Percentiles rank a stretch among this genome's conserved stretches.
Evolutionary conservation across 352 stramenopile species (phyloP).

Genomic region (Pythium phragmitis): DNA sequence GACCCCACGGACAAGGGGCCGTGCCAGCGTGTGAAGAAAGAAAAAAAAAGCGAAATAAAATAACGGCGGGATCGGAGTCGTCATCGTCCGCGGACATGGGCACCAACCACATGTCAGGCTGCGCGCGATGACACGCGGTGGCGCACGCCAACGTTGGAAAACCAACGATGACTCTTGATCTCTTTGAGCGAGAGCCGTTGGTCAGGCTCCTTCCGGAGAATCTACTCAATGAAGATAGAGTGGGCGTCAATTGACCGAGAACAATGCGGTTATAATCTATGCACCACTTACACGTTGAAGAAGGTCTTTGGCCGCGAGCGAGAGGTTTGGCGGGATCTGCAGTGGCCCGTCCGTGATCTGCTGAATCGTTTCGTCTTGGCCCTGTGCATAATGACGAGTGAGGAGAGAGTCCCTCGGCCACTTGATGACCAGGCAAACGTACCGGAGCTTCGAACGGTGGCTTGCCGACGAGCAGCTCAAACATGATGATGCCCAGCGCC

Average conservation of each 20-base stretch:
- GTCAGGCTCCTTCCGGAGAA: constrained; percentile 69
- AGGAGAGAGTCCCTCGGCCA: neutral
- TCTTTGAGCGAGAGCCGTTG: constrained; percentile 59
- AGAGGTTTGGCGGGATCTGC: constrained; percentile 66
- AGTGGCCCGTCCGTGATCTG: constrained; percentile 90
- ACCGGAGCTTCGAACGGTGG: constrained; percentile 97
- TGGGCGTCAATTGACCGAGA: neutral
- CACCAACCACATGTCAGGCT: neutral
- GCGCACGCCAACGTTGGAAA: constrained; percentile 52
- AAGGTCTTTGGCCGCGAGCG: constrained; percentile 67
- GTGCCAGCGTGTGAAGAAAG: neutral
- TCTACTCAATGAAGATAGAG: constrained; percentile 32
- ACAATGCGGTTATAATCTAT: neutral
- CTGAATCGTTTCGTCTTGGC: constrained; percentile 94
- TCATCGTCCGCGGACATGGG: neutral
- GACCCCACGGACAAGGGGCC: neutral
- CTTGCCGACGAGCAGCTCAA: constrained; percentile 96
- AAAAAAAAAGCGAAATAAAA: constrained; percentile 3
- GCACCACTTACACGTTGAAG: constrained; percentile 49
- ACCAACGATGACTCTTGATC: constrained; percentile 80
- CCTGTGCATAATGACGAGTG: constrained; percentile 35
- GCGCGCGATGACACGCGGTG: constrained; percentile 41
- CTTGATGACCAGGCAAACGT: constrained; percentile 7
- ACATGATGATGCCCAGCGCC: constrained; percentile 98
- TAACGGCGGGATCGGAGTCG: neutral